These are phyloP conservation scores for Echites panduratus DNA, from an alignment of 257 asterid genomes.

Conservation along the genomic window DNA sequence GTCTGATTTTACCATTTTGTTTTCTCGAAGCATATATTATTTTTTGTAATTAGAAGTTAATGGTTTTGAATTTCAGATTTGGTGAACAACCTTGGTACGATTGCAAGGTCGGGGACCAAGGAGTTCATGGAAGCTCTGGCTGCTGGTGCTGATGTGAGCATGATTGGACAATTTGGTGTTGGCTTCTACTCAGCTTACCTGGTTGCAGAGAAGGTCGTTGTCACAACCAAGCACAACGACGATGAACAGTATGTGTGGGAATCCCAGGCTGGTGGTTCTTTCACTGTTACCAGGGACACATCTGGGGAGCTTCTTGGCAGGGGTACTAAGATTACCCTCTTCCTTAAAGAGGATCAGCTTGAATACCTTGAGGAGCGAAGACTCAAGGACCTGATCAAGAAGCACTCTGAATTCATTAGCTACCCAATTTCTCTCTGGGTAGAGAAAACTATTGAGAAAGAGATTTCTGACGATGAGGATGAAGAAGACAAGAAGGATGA, in stretches of 20 bases:
- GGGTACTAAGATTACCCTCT: constrained; percentile 49
- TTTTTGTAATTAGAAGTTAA: background rate
- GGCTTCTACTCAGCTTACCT: constrained; percentile 57
- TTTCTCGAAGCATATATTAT: no score
- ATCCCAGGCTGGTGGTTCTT: constrained; percentile 61
- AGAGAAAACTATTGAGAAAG: constrained; percentile 56
- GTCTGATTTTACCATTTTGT: background rate
- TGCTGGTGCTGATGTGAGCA: constrained; percentile 65
- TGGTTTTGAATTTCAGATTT: constrained; percentile 25
- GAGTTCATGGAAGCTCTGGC: constrained; percentile 62
- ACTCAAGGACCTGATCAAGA: constrained; percentile 51
- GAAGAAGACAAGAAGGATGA: constrained; percentile 51
- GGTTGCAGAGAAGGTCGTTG: constrained; percentile 54
- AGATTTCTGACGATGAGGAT: constrained; percentile 55
- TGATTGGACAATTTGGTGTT: constrained; percentile 66
- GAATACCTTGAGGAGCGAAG: constrained; percentile 57
- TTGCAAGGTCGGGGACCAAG: constrained; percentile 62
- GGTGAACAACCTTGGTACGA: constrained; percentile 59
- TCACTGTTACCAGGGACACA: constrained; percentile 46
- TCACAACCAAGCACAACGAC: constrained; percentile 53
- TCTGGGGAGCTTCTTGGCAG: constrained; percentile 50
- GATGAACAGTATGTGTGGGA: constrained; percentile 61
- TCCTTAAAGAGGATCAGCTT: constrained; percentile 59
- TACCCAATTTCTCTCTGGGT: constrained; percentile 54
- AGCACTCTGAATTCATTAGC: constrained; percentile 56